Evolutionary conservation across 148 eudicot genomes (phyloP).

Genomic region (Polygonum aviculare): DNA sequence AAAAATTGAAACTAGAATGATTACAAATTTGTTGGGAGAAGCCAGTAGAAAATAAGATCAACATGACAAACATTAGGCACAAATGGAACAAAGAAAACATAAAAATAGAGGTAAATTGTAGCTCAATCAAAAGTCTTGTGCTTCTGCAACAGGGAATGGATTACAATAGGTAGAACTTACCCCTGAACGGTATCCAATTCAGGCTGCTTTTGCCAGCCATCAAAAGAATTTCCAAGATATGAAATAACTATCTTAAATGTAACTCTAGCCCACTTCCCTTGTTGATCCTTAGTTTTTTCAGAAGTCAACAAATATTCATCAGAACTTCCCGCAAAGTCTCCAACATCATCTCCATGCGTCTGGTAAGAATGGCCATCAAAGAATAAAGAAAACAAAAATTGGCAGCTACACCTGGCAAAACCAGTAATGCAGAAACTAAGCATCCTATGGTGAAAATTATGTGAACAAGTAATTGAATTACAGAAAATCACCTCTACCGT

Average conservation of each 20-base stretch:
- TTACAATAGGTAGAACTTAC: slow-evolving; percentile 21
- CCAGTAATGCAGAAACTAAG: not conserved
- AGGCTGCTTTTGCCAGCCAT: slow-evolving; percentile 99
- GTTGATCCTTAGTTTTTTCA: slow-evolving; percentile 27
- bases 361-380: not conserved
- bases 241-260: slow-evolving; percentile 74
- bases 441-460: not conserved
- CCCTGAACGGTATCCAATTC: slow-evolving; percentile 80
- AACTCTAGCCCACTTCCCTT: slow-evolving; percentile 81
- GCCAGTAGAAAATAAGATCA: not conserved
- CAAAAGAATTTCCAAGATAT: slow-evolving; percentile 78
- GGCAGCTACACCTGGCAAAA: not conserved
- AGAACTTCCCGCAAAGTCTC: slow-evolving; percentile 21
- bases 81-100: not conserved
- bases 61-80: not conserved
- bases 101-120: not conserved
- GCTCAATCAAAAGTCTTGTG: not conserved
- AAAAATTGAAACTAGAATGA: not conserved
- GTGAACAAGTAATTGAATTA: not conserved
- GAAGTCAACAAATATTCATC: slow-evolving; percentile 28
- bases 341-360: slow-evolving; percentile 20
- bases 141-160: not conserved
- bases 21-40: not conserved
- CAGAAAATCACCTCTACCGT: slow-evolving; percentile 24
- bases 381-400: not conserved